Conservation (phyloP, 176 grass and related monocot species). For the Cocos nucifera region DNA sequence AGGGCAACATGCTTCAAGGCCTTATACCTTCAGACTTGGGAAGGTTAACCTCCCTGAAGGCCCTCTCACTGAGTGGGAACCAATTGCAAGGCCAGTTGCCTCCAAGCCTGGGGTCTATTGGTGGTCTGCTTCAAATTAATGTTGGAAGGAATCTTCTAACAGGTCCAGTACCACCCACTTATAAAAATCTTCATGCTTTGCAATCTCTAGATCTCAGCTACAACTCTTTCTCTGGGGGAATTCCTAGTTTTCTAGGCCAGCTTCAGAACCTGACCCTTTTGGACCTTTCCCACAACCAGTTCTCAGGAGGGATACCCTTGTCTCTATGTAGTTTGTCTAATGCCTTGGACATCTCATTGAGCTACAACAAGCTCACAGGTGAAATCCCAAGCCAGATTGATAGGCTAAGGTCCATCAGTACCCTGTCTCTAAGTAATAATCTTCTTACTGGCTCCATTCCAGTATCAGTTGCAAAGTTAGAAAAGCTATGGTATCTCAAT, state of each 20-base stretch:
- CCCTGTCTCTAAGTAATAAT: slow-evolving; percentile 42
- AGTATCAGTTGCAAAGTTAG: slow-evolving; percentile 30
- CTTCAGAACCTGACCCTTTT: slow-evolving; percentile 41
- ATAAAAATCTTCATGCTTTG: slow-evolving; percentile 29
- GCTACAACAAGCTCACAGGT: slow-evolving; percentile 48
- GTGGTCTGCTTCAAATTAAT: slow-evolving; percentile 58
- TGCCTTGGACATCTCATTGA: slow-evolving; percentile 34
- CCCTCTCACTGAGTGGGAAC: slow-evolving; percentile 53
- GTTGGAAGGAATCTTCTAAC: slow-evolving; percentile 43
- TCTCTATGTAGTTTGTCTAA: slow-evolving; percentile 35
- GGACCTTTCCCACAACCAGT: slow-evolving; percentile 68
- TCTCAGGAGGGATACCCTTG: slow-evolving; percentile 54
- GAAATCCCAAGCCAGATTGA: slow-evolving; percentile 41
- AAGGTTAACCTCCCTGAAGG: slow-evolving; percentile 29
- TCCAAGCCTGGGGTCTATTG: slow-evolving; percentile 28
- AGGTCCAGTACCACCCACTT: slow-evolving; percentile 41
- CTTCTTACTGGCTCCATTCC: slow-evolving; percentile 46
- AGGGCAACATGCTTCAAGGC: slow-evolving; percentile 51
- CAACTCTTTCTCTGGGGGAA: slow-evolving; percentile 39
- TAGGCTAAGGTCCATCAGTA: slow-evolving; percentile 41
- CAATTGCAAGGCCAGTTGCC: slow-evolving; percentile 43
- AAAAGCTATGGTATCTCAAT: slow-evolving; percentile 67
- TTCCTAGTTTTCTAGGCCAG: slow-evolving; percentile 52
- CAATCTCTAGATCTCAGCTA: slow-evolving; percentile 47
- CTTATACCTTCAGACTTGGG: slow-evolving; percentile 32